Conservation (phyloP, 345 rosid species). For the Crucihimalaya himalaica region DNA sequence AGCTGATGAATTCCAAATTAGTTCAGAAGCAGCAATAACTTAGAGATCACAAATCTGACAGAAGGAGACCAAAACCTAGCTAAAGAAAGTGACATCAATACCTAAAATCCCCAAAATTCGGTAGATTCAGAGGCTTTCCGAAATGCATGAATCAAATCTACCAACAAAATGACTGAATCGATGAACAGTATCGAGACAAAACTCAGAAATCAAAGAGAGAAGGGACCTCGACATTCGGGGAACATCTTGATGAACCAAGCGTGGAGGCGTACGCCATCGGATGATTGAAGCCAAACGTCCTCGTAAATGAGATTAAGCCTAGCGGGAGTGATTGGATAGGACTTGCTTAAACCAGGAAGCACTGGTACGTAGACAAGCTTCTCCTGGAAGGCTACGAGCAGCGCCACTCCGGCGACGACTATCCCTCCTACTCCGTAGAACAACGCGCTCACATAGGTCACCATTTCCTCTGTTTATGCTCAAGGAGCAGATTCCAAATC, state of each 20-base stretch:
- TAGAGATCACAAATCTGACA: constrained; percentile 14
- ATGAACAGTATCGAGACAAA: not conserved
- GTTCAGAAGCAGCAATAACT: not conserved
- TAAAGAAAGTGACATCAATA: not conserved
- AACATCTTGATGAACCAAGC: constrained; percentile 93
- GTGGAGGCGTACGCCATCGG: constrained; percentile 92
- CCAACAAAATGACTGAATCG: not conserved
- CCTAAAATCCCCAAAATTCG: constrained; percentile 23
- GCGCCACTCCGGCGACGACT: constrained; percentile 85
- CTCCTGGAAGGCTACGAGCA: constrained; percentile 95
- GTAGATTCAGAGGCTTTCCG: not conserved
- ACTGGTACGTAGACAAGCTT: constrained; percentile 94
- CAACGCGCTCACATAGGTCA: constrained; percentile 68
- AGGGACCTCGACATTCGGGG: constrained; percentile 76
- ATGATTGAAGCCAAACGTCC: constrained; percentile 93
- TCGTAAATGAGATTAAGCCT: constrained; percentile 82
- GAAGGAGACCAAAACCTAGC: constrained; percentile 12
- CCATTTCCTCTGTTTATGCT: constrained; percentile 46
- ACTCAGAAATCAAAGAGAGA: not conserved
- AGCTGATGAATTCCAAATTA: not conserved
- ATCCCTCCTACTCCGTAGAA: constrained; percentile 90
- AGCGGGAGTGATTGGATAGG: constrained; percentile 77
- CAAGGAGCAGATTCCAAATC: constrained; percentile 4
- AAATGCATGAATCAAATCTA: constrained; percentile 38
- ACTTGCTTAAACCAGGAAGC: constrained; percentile 85